Evolutionary conservation across 1,284 basidiomycete species (phyloP).

Genomic region (Pholiota adiposa): DNA sequence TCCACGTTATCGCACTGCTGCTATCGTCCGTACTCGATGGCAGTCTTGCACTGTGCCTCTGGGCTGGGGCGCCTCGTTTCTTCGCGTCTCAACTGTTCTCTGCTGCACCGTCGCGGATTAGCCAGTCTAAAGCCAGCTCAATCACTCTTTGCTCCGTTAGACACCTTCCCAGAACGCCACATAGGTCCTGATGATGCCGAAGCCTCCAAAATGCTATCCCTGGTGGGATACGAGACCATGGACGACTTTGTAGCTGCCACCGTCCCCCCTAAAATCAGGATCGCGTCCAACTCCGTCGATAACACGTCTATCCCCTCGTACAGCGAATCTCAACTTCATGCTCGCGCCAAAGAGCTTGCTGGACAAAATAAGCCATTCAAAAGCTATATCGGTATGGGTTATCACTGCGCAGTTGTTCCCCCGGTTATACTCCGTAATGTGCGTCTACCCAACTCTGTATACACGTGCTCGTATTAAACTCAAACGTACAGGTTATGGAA

Average conservation of each 20-base stretch:
- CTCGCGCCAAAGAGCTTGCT: conserved; percentile 79
- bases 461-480: conserved; percentile 1
- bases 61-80: conserved; percentile 38
- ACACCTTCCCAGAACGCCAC: conserved; percentile 88
- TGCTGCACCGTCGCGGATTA: conserved; percentile 40
- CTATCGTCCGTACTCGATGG: conserved; percentile 38
- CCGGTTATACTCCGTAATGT: conserved; percentile 94
- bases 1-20: conserved; percentile 9
- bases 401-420: conserved; percentile 93
- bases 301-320: conserved; percentile 74
- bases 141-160: conserved; percentile 79
- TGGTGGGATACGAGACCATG: conserved; percentile 84
- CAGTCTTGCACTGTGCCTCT: conserved; percentile 49
- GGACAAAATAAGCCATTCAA: conserved; percentile 82
- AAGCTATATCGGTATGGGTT: conserved; percentile 98
- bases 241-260: conserved; percentile 84
- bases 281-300: conserved; percentile 64
- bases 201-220: conserved; percentile 76
- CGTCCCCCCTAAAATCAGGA: conserved; percentile 80
- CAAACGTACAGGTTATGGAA: conserved; percentile 75
- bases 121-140: conserved; percentile 62
- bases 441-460: conserved; percentile 29
- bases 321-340: conserved; percentile 87
- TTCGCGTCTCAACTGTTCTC: conserved; percentile 24
- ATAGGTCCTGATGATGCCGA: conserved; percentile 86